phyloP scores from a whole-genome alignment of 129 eudicot species.

The Heracleum sosnowskyi region DNA sequence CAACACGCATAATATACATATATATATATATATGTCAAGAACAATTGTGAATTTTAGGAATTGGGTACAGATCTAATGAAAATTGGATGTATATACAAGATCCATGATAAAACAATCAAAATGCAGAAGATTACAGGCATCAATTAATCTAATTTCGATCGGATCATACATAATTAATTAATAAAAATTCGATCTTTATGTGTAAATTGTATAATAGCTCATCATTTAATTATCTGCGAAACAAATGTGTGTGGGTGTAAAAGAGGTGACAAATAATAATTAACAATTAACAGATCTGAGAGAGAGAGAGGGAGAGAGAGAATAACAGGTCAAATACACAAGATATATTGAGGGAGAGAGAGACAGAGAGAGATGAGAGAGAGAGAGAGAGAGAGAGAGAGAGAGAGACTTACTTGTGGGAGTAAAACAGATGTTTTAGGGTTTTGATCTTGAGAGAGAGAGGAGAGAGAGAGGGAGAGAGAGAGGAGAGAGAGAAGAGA shows the following conservation, averaged over 20 bases:
- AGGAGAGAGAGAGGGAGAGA: neutral
- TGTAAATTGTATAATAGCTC: neutral
- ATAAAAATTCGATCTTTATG: constrained; percentile 1
- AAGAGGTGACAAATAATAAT: neutral
- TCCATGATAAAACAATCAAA: neutral
- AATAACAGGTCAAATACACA: neutral
- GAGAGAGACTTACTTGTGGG: constrained; percentile 4
- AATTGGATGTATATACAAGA: neutral
- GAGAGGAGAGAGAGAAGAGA: neutral
- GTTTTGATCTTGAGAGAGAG: constrained; percentile 2
- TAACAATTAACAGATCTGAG: neutral
- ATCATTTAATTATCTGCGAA: neutral
- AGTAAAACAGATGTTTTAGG: constrained; percentile 13
- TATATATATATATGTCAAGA: neutral
- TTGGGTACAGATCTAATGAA: neutral
- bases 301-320: neutral
- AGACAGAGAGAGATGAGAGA: neutral
- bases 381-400: neutral
- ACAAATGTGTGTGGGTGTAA: neutral
- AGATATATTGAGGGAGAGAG: neutral
- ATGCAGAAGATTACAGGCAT: neutral
- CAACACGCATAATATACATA: neutral
- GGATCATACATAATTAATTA: neutral
- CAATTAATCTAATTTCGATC: neutral
- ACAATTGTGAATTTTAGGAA: neutral